Percentiles rank a stretch among this genome's conserved stretches.
Conservation (phyloP, 2,329 filamentous ascomycete species). For the Leptographium lundbergii region DNA sequence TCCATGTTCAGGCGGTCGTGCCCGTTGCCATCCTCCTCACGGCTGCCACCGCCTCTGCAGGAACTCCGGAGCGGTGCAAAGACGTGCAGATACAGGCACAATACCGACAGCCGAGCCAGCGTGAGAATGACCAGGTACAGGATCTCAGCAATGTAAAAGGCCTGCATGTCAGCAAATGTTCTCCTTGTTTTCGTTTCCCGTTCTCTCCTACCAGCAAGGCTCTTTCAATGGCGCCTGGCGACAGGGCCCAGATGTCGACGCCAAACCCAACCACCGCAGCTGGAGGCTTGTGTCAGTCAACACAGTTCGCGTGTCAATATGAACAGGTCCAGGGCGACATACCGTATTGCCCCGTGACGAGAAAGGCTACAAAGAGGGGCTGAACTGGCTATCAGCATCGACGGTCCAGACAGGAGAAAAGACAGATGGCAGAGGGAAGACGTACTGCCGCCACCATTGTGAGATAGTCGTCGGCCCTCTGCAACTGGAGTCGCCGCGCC, state of each 20-base stretch:
- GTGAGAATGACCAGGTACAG: slow-evolving; percentile 20
- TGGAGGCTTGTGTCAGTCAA: not conserved
- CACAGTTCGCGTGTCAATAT: too few species aligned
- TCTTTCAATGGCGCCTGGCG: slow-evolving; percentile 15
- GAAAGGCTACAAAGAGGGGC: slow-evolving; percentile 20
- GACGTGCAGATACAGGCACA: slow-evolving; percentile 22
- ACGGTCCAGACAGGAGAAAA: not conserved
- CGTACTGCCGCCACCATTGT: slow-evolving; percentile 23
- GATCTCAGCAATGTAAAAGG: slow-evolving; percentile 21
- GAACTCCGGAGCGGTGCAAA: slow-evolving; percentile 11
- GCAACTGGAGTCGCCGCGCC: slow-evolving; percentile 19
- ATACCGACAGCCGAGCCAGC: slow-evolving; percentile 19
- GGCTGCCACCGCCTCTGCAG: slow-evolving; percentile 10
- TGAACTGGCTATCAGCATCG: slow-evolving; percentile 1
- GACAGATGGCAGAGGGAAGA: not conserved
- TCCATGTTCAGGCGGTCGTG: not conserved
- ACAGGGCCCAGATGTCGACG: slow-evolving; percentile 25
- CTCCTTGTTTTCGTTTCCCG: not conserved
- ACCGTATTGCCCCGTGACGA: slow-evolving; percentile 21
- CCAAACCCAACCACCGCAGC: slow-evolving; percentile 20
- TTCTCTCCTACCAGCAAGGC: slow-evolving; percentile 18
- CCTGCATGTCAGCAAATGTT: slow-evolving; percentile 9
- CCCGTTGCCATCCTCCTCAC: too few species aligned
- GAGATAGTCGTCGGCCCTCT: slow-evolving; percentile 27
- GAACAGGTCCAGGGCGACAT: slow-evolving; percentile 1